Conservation (phyloP, 176 grass and related monocot genomes). For the Zizania latifolia region DNA sequence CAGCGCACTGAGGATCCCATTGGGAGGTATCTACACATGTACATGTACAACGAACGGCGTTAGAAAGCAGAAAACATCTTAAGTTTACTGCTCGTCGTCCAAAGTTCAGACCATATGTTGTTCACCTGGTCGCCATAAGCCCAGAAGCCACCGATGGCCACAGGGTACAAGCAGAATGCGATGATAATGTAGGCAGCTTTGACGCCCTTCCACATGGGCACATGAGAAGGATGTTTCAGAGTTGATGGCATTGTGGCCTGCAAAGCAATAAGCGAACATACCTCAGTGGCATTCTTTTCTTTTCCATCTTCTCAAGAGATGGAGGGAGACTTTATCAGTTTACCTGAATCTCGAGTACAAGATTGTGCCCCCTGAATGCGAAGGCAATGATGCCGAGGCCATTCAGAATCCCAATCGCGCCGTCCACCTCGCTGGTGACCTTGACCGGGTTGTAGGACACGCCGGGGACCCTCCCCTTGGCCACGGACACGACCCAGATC, state of each 20-base stretch:
- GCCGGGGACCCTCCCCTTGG: conserved; percentile 48
- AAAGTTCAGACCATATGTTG: not conserved
- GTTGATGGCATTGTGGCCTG: conserved; percentile 93
- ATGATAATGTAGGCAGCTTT: conserved; percentile 65
- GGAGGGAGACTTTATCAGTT: conserved; percentile 36
- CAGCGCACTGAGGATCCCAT: conserved; percentile 63
- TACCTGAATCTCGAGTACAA: conserved; percentile 89
- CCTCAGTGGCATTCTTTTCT: not conserved
- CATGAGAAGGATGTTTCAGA: conserved; percentile 77
- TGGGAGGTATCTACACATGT: conserved; percentile 65
- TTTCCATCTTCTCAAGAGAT: not conserved
- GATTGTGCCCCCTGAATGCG: conserved; percentile 91
- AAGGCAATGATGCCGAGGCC: conserved; percentile 93
- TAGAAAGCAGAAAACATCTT: not conserved
- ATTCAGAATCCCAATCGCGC: conserved; percentile 44
- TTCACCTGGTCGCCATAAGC: conserved; percentile 76
- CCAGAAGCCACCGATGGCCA: conserved; percentile 90
- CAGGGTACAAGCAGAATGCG: conserved; percentile 65
- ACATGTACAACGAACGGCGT: not conserved
- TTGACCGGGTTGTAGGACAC: conserved; percentile 61
- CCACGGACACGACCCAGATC: conserved; percentile 79
- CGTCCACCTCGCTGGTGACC: conserved; percentile 36
- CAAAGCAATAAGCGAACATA: conserved; percentile 6
- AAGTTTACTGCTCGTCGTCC: not conserved
- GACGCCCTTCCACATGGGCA: conserved; percentile 97